These are phyloP conservation scores for Trichoderma sp. DNA, from an alignment of 2,329 filamentous ascomycete species.

Conservation along the genomic window DNA sequence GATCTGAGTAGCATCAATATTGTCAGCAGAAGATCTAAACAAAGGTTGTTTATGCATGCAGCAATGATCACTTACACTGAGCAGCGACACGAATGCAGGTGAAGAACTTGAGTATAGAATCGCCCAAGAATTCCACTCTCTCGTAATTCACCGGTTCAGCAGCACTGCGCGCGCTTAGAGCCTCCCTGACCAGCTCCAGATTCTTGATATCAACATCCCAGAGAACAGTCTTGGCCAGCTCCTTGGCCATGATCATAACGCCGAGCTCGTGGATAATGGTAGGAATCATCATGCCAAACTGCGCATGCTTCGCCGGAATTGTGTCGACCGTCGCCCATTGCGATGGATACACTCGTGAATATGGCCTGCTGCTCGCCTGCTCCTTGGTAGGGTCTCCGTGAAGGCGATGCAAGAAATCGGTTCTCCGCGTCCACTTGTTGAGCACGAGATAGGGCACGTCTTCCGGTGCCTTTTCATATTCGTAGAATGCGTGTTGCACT, in stretches of 20 bases:
- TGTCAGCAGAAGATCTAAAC: neutral
- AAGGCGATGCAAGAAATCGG: conserved; percentile 58
- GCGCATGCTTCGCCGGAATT: conserved; percentile 45
- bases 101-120: conserved; percentile 77
- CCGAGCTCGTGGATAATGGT: conserved; percentile 72
- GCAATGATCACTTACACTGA: conserved; percentile 43
- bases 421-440: conserved; percentile 53
- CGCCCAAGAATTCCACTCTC: conserved; percentile 82
- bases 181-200: conserved; percentile 60
- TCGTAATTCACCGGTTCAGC: conserved; percentile 70
- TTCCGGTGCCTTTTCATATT: conserved; percentile 42
- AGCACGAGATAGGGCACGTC: conserved; percentile 54
- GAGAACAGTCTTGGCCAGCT: conserved; percentile 49
- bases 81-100: conserved; percentile 65
- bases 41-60: neutral
- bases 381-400: conserved; percentile 12
- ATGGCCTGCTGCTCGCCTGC: conserved; percentile 43
- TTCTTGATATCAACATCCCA: conserved; percentile 52
- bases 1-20: conserved; percentile 47
- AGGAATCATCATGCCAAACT: conserved; percentile 67
- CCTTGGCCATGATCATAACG: conserved; percentile 60
- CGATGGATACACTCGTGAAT: conserved; percentile 47
- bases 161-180: conserved; percentile 68
- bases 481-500: conserved; percentile 41
- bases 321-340: conserved; percentile 52